Conservation (phyloP, 1,284 basidiomycete genomes). For the Inonotus hispidus region DNA sequence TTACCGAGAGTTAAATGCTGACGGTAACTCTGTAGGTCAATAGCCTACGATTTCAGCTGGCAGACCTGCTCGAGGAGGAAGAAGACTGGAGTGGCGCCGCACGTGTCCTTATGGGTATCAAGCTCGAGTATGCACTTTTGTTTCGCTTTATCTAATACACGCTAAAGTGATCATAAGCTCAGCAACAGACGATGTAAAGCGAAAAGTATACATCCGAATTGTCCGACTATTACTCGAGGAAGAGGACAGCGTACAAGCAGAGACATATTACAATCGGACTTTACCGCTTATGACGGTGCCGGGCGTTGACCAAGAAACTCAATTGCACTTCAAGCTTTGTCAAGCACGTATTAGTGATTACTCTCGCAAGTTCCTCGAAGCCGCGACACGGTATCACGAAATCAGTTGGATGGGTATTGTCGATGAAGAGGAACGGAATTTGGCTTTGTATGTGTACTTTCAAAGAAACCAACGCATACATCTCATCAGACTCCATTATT, state of each 20-base stretch:
- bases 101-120: conserved; percentile 80
- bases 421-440: conserved; percentile 83
- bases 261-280: conserved; percentile 96
- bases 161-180: background rate
- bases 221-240: conserved; percentile 94
- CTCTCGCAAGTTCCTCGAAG: conserved; percentile 87
- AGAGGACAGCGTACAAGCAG: conserved; percentile 89
- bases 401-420: conserved; percentile 84
- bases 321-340: conserved; percentile 80
- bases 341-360: conserved; percentile 94
- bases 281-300: conserved; percentile 80
- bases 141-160: background rate
- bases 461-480: background rate
- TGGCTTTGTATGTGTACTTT: conserved; percentile 67
- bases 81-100: conserved; percentile 95
- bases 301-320: conserved; percentile 62
- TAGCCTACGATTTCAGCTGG: conserved; percentile 78
- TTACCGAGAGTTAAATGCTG: background rate
- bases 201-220: conserved; percentile 89
- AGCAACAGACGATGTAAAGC: conserved; percentile 74
- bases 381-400: conserved; percentile 93
- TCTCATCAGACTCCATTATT: conserved; percentile 14
- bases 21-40: conserved; percentile 54
- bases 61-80: conserved; percentile 81
- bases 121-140: conserved; percentile 10